Conservation (phyloP, 345 rosid species). For the Linum lewisii region DNA sequence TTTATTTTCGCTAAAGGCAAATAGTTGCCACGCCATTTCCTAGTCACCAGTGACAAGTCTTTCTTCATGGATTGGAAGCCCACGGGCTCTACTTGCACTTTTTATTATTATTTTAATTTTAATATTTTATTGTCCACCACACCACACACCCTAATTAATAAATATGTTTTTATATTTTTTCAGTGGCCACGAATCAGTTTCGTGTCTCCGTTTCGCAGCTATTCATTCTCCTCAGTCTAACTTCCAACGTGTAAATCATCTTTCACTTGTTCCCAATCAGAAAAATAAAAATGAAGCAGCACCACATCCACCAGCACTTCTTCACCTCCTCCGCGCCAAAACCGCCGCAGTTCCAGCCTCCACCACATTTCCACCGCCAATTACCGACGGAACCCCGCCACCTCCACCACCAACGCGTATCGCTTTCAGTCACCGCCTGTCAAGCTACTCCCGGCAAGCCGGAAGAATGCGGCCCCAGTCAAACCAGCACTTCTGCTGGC, state of each 20-base stretch:
- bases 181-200: not conserved
- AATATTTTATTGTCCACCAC: not conserved
- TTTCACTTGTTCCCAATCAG: not conserved
- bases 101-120: not conserved
- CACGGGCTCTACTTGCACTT: not conserved
- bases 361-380: conserved; percentile 9
- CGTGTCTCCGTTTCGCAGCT: not conserved
- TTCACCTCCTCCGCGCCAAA: not conserved
- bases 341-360: conserved; percentile 1
- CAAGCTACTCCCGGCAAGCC: not conserved
- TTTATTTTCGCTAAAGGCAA: too few relatives aligned
- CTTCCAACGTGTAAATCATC: not conserved
- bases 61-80: not conserved
- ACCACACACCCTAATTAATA: not conserved
- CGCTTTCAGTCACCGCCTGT: conserved; percentile 5
- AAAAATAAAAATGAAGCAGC: conserved; percentile 7
- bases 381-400: conserved; percentile 5
- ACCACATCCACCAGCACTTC: not conserved
- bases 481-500: not conserved
- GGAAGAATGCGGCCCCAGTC: conserved; percentile 1
- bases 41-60: conserved; percentile 9
- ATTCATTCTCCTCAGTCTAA: not conserved
- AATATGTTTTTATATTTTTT: not conserved
- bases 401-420: conserved; percentile 7
- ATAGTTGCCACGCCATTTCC: conserved; percentile 12